phyloP scores from a whole-genome alignment of 2,329 filamentous ascomycete genomes.

The Myriosclerotinia duriaeana region DNA sequence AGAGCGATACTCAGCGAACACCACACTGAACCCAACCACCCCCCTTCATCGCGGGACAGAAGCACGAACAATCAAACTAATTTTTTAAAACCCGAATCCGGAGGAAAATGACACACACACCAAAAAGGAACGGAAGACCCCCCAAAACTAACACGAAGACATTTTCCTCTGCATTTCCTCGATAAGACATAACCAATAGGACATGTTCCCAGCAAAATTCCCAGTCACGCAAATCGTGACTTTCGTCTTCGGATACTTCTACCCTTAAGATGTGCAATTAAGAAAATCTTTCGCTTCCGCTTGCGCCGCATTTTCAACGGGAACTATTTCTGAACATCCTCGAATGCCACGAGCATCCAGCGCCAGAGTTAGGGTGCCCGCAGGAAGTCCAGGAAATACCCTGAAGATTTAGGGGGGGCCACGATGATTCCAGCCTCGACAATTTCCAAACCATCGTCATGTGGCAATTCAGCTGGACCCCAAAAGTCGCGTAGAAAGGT shows the following conservation, averaged over 20 bases:
- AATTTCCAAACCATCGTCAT: slow-evolving; percentile 9
- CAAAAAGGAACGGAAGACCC: slow-evolving; percentile 16
- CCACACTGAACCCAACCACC: not conserved
- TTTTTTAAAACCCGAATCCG: slow-evolving; percentile 5
- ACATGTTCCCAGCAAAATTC: slow-evolving; percentile 16
- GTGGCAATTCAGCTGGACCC: slow-evolving; percentile 24
- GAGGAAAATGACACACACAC: slow-evolving; percentile 12
- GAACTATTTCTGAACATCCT: slow-evolving; percentile 24
- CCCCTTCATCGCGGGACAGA: slow-evolving; percentile 4
- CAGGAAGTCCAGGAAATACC: not conserved
- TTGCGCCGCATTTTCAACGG: slow-evolving; percentile 21
- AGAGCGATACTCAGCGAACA: slow-evolving; percentile 19
- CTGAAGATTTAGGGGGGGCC: slow-evolving; percentile 9
- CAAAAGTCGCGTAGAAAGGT: slow-evolving; percentile 21
- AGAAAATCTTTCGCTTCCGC: slow-evolving; percentile 24
- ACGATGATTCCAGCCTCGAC: slow-evolving; percentile 18
- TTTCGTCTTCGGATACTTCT: not conserved
- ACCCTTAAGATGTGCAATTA: slow-evolving; percentile 23
- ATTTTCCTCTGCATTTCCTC: slow-evolving; percentile 12
- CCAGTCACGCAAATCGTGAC: slow-evolving; percentile 13
- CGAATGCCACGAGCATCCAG: slow-evolving; percentile 21
- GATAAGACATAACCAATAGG: slow-evolving; percentile 23
- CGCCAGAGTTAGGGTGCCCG: not conserved
- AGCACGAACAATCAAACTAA: slow-evolving; percentile 7
- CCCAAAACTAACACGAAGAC: slow-evolving; percentile 14